phyloP scores from a whole-genome alignment of 225 moss, liverwort and hornwort genomes.

The Pleurozium schreberi region DNA sequence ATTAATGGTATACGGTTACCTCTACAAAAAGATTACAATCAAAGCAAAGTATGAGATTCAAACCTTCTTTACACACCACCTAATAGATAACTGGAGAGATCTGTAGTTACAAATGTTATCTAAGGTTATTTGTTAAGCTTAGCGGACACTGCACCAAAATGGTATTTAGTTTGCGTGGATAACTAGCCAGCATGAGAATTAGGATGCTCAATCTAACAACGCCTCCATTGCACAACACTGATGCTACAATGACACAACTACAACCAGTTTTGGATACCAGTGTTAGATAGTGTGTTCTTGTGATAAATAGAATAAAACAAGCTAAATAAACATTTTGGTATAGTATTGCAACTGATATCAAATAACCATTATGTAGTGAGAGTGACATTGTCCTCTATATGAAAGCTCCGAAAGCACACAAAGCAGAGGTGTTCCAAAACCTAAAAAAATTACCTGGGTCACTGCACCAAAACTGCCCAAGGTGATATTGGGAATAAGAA shows the following conservation, averaged over 20 bases:
- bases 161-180: neutral
- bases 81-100: neutral
- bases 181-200: neutral
- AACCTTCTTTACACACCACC: neutral
- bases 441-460: slow-evolving; percentile 41
- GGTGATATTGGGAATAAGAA: slow-evolving; percentile 88
- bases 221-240: neutral
- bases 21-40: slow-evolving; percentile 27
- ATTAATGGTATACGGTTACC: neutral
- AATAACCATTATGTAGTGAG: neutral
- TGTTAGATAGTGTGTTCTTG: neutral
- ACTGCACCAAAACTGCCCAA: slow-evolving; percentile 92
- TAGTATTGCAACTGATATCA: neutral
- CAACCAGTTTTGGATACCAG: rapidly evolving
- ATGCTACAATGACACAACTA: neutral
- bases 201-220: neutral
- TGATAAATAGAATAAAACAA: neutral
- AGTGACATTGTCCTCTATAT: neutral
- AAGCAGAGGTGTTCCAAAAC: neutral
- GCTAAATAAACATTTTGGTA: neutral
- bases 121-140: neutral
- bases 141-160: neutral
- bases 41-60: neutral
- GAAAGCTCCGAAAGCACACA: neutral
- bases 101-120: neutral